Conservation (phyloP, 352 stramenopile genomes). For the Globisporangium abappressorium region DNA sequence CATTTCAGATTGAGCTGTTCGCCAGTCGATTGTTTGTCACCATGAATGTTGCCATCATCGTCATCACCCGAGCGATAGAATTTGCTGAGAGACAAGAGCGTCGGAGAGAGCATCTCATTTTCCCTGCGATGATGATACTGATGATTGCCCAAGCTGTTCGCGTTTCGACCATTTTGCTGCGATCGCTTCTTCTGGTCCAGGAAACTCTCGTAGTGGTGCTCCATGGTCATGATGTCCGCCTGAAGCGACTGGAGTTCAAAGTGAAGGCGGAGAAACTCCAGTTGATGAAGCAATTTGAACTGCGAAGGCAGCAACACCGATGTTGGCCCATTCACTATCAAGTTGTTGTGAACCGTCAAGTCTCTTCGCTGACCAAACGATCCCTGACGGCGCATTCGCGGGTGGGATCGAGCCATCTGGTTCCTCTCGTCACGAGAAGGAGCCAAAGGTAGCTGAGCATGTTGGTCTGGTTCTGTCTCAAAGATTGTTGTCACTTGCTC, state of each 20-base stretch:
- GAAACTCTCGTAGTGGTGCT: conserved; percentile 42
- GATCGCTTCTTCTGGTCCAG: conserved; percentile 34
- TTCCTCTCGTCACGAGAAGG: not conserved
- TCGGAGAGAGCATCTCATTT: not conserved
- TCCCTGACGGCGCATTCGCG: not conserved
- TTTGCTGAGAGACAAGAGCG: conserved; percentile 6
- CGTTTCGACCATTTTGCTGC: conserved; percentile 12
- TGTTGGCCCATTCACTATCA: not conserved
- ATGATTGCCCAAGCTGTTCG: not conserved
- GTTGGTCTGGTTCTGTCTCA: not conserved
- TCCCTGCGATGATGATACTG: not conserved
- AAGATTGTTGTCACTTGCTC: not conserved
- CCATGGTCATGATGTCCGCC: conserved; percentile 35
- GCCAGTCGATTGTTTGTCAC: not conserved
- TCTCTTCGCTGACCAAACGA: conserved; percentile 7
- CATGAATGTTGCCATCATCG: not conserved
- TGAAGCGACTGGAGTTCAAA: conserved; percentile 48
- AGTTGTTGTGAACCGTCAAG: not conserved
- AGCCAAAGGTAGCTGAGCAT: not conserved
- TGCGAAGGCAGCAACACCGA: conserved; percentile 2
- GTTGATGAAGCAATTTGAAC: conserved; percentile 11
- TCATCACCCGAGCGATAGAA: conserved; percentile 10
- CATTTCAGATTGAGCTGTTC: not conserved
- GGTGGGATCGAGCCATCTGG: not conserved
- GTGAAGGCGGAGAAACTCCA: conserved; percentile 33